Conservation (phyloP, 192 early-diverging fungal species). For the Thoreauomyces humboldtii region DNA sequence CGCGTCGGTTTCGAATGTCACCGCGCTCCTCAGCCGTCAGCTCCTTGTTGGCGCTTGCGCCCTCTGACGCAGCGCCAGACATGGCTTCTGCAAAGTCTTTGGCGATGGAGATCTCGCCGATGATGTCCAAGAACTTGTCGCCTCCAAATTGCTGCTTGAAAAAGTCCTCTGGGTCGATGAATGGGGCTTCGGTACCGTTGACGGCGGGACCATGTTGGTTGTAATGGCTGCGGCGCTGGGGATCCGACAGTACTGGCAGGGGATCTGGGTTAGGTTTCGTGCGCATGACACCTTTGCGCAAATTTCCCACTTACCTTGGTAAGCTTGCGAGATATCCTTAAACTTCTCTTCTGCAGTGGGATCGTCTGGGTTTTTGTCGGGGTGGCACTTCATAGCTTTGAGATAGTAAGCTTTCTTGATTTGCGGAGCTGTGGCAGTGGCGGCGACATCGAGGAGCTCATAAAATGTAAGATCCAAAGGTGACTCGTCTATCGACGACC, state of each 20-base stretch:
- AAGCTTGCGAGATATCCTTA: slow-evolving; percentile 95
- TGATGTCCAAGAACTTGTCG: slow-evolving; percentile 94
- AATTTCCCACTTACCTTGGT: slow-evolving; percentile 58
- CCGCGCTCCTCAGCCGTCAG: slow-evolving; percentile 54
- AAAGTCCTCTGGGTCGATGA: slow-evolving; percentile 90
- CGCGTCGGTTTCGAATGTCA: slow-evolving; percentile 56
- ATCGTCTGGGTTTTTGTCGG: slow-evolving; percentile 82
- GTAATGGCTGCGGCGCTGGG: slow-evolving; percentile 80
- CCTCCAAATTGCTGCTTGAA: slow-evolving; percentile 97
- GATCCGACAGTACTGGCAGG: slow-evolving; percentile 82
- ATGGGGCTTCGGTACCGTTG: slow-evolving; percentile 50
- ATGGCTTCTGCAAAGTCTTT: slow-evolving; percentile 85
- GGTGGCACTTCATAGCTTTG: slow-evolving; percentile 80
- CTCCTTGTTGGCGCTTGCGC: slow-evolving; percentile 53
- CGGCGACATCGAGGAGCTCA: slow-evolving; percentile 75
- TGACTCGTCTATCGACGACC: slow-evolving; percentile 43
- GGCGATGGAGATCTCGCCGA: slow-evolving; percentile 97
- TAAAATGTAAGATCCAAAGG: slow-evolving; percentile 62
- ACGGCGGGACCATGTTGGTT: slow-evolving; percentile 80
- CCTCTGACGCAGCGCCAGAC: slow-evolving; percentile 50
- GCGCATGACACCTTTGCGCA: no score
- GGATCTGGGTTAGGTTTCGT: no score
- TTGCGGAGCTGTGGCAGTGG: slow-evolving; percentile 71
- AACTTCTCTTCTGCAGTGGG: slow-evolving; percentile 80
- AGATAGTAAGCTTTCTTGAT: slow-evolving; percentile 95